Evolutionary conservation across 345 rosid species (phyloP), one percentile per base, ranked within the genome.

Genomic region (Triadica sebifera): DNA sequence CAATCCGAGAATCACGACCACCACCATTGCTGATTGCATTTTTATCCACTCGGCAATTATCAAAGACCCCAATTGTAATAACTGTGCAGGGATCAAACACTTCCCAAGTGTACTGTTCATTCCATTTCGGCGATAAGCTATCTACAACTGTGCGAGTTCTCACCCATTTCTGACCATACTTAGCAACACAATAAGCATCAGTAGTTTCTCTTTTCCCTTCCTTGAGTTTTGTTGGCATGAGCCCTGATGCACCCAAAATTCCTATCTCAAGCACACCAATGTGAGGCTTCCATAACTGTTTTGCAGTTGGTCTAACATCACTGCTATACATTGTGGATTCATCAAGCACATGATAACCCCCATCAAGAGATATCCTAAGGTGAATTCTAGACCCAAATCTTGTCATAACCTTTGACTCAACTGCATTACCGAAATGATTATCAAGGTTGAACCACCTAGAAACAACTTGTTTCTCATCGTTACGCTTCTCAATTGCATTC

Each of bases 81-180:
- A 90, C 91, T 0, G 92, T 90, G 82, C 91, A 88, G 45, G 92
- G 92, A 75, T 90, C 92, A 69, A 78, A 82, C 41, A 90, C 92
- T 76, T 90, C 92, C 89, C 89, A 88, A 17, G 89, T 88, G 65
- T 88, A 90, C 75, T 90, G 95, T 83, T 90, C 92, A 13, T 90
- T 90, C 95, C 95, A 90, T 77, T 86, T 90, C 0, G 91, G 96
- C 15, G 84, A 79, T 71, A 87, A 70, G 70, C 84, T 82, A 67
- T 90, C 93, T 4, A 87, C 88, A 52, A 81, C 88, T 0, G 96
- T 90, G 59, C 93, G 72, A 5, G 96, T 89, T 72, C 96, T 76
- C 47, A 90, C 87, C 93, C 96, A 90, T 77, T 90, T 90, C 77
- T 85, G 89, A 12, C 93, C 96, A 49, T 89, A 90, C 76, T 90